A percentile compares a stretch with the other conserved stretches of the same genome.
Evolutionary conservation across 306 rosid species (phyloP).

Genomic region (Gillenia trifoliata): DNA sequence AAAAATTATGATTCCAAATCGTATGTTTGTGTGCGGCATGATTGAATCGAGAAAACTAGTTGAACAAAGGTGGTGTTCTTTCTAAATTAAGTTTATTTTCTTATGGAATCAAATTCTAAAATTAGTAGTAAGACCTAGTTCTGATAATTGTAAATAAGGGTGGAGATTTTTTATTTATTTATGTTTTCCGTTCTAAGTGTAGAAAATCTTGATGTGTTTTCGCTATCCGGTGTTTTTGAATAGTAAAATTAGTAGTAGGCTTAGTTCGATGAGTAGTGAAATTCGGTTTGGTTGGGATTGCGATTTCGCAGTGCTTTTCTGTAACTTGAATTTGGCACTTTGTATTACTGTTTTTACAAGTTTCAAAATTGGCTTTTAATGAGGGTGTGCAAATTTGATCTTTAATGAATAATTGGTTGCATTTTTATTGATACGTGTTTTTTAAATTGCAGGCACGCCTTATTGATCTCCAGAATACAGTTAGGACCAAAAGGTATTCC

Average conservation of each 20-base stretch:
- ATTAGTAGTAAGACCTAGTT: not conserved
- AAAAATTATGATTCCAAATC: not conserved
- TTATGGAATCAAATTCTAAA: not conserved
- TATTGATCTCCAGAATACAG: not conserved
- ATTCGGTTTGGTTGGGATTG: not conserved
- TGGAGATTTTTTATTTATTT: not conserved
- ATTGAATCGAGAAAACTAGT: slow-evolving; percentile 3
- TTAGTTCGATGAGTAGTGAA: not conserved
- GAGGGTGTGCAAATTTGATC: not conserved
- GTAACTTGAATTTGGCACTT: not conserved
- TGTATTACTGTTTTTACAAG: not conserved
- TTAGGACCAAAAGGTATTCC: slow-evolving; percentile 11
- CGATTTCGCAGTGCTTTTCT: not conserved
- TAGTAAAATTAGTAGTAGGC: no score
- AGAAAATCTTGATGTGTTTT: not conserved
- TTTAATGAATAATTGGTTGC: not conserved
- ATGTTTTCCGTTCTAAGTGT: not conserved
- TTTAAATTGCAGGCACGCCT: not conserved
- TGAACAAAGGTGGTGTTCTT: not conserved
- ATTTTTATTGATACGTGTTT: not conserved
- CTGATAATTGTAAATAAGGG: not conserved
- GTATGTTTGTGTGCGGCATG: not conserved
- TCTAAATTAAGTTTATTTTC: not conserved
- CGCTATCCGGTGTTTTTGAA: not conserved
- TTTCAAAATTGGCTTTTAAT: not conserved